Evolutionary conservation across 257 asterid species (phyloP).

Genomic region (Solanum sejunctum): DNA sequence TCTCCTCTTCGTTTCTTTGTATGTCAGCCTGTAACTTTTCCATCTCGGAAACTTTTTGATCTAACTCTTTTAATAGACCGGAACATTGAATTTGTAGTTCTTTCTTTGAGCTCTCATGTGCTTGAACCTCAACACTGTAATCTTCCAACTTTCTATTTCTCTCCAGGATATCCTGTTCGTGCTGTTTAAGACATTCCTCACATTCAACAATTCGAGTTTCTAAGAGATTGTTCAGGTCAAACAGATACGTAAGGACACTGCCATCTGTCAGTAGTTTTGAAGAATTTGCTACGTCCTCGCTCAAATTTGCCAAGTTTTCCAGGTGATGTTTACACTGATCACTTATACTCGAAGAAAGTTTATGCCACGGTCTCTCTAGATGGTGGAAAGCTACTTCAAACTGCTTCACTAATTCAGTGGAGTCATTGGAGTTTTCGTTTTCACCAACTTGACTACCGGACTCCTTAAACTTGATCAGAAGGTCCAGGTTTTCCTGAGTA

Average conservation of each 20-base stretch:
- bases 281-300: conserved; percentile 2
- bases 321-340: conserved; percentile 8
- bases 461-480: conserved; percentile 66
- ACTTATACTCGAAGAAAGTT: conserved; percentile 6
- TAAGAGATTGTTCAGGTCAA: conserved; percentile 52
- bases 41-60: conserved; percentile 16
- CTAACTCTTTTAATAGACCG: conserved; percentile 25
- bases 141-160: conserved; percentile 27
- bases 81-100: conserved; percentile 26
- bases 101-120: conserved; percentile 25
- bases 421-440: conserved; percentile 11
- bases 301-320: conserved; percentile 12
- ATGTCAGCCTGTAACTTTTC: conserved; percentile 19
- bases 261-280: conserved; percentile 5
- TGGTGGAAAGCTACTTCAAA: conserved; percentile 30
- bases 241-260: conserved; percentile 19
- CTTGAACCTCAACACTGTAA: conserved; percentile 19
- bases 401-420: conserved; percentile 24
- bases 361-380: conserved; percentile 33
- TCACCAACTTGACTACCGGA: conserved; percentile 11
- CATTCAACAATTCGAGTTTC: conserved; percentile 34
- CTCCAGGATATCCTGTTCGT: conserved; percentile 30
- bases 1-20: conserved; percentile 20
- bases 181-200: conserved; percentile 12
- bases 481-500: conserved; percentile 80